Base-by-base conservation (phyloP, 2,329 filamentous ascomycete genomes). In the Aspergillaceae sp. region DNA sequence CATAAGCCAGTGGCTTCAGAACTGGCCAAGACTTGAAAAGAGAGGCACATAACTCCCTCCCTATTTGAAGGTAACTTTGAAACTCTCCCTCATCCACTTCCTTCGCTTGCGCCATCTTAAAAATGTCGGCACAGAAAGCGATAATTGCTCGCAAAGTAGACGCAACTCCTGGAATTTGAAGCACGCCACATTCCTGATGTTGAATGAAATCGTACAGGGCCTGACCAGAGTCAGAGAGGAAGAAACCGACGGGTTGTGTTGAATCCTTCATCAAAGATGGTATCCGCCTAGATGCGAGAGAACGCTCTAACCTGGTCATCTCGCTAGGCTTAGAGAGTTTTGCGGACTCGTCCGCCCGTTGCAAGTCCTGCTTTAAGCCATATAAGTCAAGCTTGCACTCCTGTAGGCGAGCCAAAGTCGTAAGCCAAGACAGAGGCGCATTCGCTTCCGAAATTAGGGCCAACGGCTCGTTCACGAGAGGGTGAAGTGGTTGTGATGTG, bases 71-170 rank as follows among this genome's bases (percentile, higher is more conserved):
- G 51, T 78, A 78, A 2, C 75, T 73, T 50, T 78, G 74, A 50
- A 80, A 77, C 7, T 70, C 64, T 6, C 74, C 74, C 40, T 76
- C 71, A 47, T 80, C 73, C 38, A 80, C 68, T 27, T 65, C 61
- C 4, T 56, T 56, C 7, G 61, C 59, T 41, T 67, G 57, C 10
- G 70, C 65, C 32, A 76, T 58, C 36, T 59, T 51, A 36, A 74
- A 64, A 30, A 80, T 63, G 50, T 77, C 73, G 61, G 68, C 71
- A 56, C 75, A 76, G 46, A 77, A 69, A 11, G 55, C 56, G 27
- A 71, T 57, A 3, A 73, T 56, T 7, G 61, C 58, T 10, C 56
- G 55, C 36, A 65, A 50, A 8, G 59, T 51, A 9, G 56, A 46
- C 9, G 64, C 45, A 10, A 59, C 48, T 10, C 61, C 50, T 36